Evolutionary conservation across 257 asterid species (phyloP).

Genomic region (Plantago elongata): DNA sequence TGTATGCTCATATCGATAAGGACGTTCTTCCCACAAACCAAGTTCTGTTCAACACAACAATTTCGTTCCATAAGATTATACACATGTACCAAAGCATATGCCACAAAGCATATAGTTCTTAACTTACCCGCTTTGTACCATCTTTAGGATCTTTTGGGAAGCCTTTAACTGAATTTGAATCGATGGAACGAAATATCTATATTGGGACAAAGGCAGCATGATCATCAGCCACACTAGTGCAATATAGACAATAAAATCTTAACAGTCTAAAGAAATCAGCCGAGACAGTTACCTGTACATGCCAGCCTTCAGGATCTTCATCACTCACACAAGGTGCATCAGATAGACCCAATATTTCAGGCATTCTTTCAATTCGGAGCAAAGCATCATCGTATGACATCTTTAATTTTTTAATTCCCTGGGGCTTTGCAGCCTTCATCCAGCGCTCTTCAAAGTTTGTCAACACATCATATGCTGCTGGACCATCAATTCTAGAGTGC

Average conservation of each 20-base stretch:
- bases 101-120: conserved; percentile 14
- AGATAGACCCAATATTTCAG: conserved; percentile 68
- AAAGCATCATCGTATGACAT: conserved; percentile 76
- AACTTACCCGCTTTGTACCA: conserved; percentile 60
- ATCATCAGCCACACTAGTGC: conserved; percentile 11
- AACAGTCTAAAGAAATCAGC: conserved; percentile 5
- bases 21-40: conserved; percentile 91
- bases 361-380: conserved; percentile 84
- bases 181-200: conserved; percentile 94
- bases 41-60: conserved; percentile 48
- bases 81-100: background rate
- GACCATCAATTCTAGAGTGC: conserved; percentile 93
- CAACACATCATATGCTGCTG: conserved; percentile 94
- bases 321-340: conserved; percentile 67
- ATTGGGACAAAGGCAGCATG: conserved; percentile 8
- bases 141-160: conserved; percentile 95
- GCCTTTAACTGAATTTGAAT: conserved; percentile 89
- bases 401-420: conserved; percentile 76
- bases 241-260: background rate
- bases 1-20: conserved; percentile 98
- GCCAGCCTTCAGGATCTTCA: conserved; percentile 83
- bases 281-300: conserved; percentile 59
- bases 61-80: background rate
- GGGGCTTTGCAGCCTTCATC: conserved; percentile 88
- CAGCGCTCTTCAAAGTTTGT: conserved; percentile 92